A percentile compares a stretch with the other conserved stretches of the same genome.
Evolutionary conservation across 345 rosid genomes (phyloP).

Genomic region (Eutrema japonicum): DNA sequence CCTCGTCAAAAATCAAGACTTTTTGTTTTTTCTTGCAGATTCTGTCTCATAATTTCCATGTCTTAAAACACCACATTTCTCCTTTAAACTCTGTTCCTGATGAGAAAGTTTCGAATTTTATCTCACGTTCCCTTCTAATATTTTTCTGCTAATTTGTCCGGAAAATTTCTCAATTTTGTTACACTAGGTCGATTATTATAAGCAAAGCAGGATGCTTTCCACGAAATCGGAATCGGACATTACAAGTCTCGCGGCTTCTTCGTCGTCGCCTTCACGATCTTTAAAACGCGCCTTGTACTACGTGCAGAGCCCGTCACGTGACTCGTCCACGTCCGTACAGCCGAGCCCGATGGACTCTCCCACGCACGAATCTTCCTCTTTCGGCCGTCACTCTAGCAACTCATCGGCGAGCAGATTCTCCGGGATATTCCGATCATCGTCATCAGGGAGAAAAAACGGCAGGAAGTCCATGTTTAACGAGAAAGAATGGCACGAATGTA

Average conservation of each 20-base stretch:
- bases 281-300: slow-evolving; percentile 74
- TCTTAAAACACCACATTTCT: background rate
- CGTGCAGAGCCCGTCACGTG: slow-evolving; percentile 90
- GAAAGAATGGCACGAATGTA: slow-evolving; percentile 53
- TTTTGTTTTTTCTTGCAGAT: background rate
- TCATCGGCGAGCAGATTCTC: slow-evolving; percentile 85
- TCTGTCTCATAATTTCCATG: background rate
- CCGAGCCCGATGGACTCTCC: slow-evolving; percentile 86
- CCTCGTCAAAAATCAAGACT: background rate
- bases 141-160: no score
- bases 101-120: background rate
- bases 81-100: background rate
- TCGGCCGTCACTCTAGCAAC: slow-evolving; percentile 84
- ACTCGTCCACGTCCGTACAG: slow-evolving; percentile 81
- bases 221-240: slow-evolving; percentile 76
- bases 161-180: background rate
- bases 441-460: slow-evolving; percentile 62
- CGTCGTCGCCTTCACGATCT: slow-evolving; percentile 67
- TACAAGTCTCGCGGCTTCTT: slow-evolving; percentile 73
- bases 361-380: slow-evolving; percentile 66
- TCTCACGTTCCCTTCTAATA: background rate
- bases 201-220: slow-evolving; percentile 52
- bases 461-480: slow-evolving; percentile 58
- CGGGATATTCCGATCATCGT: slow-evolving; percentile 77
- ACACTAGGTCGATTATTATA: background rate